Base-by-base conservation (phyloP, 495 filamentous ascomycete species). In the Penicillium soppii region DNA sequence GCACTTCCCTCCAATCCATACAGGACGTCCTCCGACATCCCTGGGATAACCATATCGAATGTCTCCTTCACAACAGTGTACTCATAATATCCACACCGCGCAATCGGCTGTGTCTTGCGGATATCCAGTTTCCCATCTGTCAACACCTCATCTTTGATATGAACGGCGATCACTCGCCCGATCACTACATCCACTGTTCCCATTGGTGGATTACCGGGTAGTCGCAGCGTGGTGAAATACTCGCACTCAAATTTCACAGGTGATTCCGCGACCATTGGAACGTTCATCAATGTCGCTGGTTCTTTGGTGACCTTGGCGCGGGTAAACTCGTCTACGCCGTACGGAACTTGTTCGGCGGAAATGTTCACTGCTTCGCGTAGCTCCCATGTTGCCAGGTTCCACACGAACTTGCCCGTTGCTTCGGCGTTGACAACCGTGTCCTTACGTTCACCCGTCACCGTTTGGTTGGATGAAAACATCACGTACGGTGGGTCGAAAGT, bases 401-500 rank as follows among this genome's bases (percentile, higher is more conserved):
- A 83, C 45, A 76, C 76, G 59, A 84, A 82, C 1, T 69, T 58
- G 26, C 78, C 76, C 3, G 76, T 82, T 6, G 68, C 35, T 58
- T 82, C 76, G 50, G 69, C 71, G 56, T 85, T 83, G 49, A 67
- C 47, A 20, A 78, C 73, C 0, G 75, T 78, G 61, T 83, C 80
- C 55, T 83, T 83, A 50, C 77, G 73, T 1, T 26, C 33, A 3
- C 58, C 62, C 19, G 48, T 29, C 3, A 63, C 56, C 4, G 72
- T 77, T 40, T 81, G 75, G 67, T 83, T 82, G 2, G 76, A 69
- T 26, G 63, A 62, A 63, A 83, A 82, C 73, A 82, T 77, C 36
- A 83, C 72, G 53, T 78, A 79, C 0, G 80, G 79, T 9, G 80
- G 82, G 63, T 82, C 78, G 63, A 80, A 85, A 36, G 78, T 80